Evolutionary conservation across 2,329 filamentous ascomycete species (phyloP), one percentile per base, ranked within the genome.

Genomic region (Dothistroma pini): DNA sequence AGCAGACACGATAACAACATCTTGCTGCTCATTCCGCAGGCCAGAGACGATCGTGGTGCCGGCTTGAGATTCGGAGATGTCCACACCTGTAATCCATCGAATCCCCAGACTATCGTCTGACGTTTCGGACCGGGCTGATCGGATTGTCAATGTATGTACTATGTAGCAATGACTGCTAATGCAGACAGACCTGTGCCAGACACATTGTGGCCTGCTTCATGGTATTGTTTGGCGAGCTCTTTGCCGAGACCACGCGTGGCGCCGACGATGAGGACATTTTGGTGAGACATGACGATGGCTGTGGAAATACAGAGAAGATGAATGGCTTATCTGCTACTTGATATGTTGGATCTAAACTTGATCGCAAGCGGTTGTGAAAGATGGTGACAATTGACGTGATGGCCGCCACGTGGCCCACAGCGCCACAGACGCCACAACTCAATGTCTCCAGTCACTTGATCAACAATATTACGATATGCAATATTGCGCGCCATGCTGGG

Each of bases 221-320:
- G 51, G 69, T 90, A 90, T 53, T 80, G 75, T 65, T 83, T 83
- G 32, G 80, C 79, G 31, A 90, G 78, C 19, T 84, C 83, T 54
- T 83, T 83, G 3, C 88, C 88, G 3, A 90, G 80, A 57, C 88
- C 88, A 48, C 88, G 81, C 1, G 87, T 90, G 2, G 86, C 87
- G 53, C 88, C 88, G 31, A 91, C 78, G 31, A 91, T 80, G 2
- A 90, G 80, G 35, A 88, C 76, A 38, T 78, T 80, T 3, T 32
- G 41, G 5, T 44, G 41, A 8, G 41, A 44, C 41, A 44, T 44
- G 4, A 19, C 41, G 14, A 44, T 44, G 14, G n/a, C 41, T 19
- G 41, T n/a, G 14, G n/a, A 44, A 9, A 19, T 44, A 19, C 41
- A 19, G n/a, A 11, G 16, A 44, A n/a, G 4, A 44, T 19, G 14